Conservation (phyloP, 306 rosid species). For the Dalbergia oliveri region DNA sequence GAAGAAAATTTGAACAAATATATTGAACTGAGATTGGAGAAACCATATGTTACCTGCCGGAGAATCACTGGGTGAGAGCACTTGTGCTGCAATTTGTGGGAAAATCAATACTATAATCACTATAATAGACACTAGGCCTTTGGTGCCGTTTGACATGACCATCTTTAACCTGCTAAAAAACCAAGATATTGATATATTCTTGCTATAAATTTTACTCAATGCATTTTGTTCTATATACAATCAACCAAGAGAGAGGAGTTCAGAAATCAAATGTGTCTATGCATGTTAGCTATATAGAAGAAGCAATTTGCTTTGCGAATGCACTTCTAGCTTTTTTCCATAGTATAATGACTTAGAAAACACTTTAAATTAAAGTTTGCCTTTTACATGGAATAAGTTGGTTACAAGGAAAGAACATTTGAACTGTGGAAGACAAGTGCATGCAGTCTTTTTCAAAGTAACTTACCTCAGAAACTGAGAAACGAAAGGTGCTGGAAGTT, state of each 20-base stretch:
- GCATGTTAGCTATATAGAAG: slow-evolving; percentile 25
- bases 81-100: slow-evolving; percentile 57
- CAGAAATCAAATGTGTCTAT: slow-evolving; percentile 13
- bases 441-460: slow-evolving; percentile 31
- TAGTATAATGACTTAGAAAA: slow-evolving; percentile 16
- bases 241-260: slow-evolving; percentile 9
- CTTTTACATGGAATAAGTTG: slow-evolving; percentile 40
- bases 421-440: slow-evolving; percentile 10
- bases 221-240: slow-evolving; percentile 10
- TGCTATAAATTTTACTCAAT: slow-evolving; percentile 7
- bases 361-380: slow-evolving; percentile 6
- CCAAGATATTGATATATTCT: slow-evolving; percentile 1
- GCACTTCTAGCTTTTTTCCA: not conserved
- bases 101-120: slow-evolving; percentile 46
- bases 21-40: not conserved
- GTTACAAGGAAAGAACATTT: slow-evolving; percentile 54
- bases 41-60: slow-evolving; percentile 49
- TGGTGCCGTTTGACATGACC: slow-evolving; percentile 43
- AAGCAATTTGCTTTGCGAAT: not conserved
- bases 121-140: slow-evolving; percentile 17
- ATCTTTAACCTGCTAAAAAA: slow-evolving; percentile 54
- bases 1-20: not conserved
- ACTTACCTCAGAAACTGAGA: slow-evolving; percentile 36
- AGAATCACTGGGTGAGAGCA: slow-evolving; percentile 43
- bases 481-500: slow-evolving; percentile 29